Conservation (phyloP, 2,329 filamentous ascomycete species). For the Sclerotinia borealis region DNA sequence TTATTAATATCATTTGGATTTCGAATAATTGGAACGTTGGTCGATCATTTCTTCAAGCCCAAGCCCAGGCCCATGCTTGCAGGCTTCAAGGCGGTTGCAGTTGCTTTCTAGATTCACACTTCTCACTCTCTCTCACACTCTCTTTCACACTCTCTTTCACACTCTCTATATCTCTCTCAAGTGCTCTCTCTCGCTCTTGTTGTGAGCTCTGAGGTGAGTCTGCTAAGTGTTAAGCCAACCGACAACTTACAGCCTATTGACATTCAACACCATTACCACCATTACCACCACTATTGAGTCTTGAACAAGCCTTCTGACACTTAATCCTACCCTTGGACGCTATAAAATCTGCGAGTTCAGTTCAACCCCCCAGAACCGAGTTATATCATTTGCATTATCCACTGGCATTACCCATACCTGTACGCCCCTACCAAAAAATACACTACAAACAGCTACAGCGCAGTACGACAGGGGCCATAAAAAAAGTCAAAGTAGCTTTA, state of each 20-base stretch:
- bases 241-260: too few species aligned
- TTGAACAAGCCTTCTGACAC: not conserved
- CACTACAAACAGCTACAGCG: not conserved
- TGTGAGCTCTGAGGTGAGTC: too few species aligned
- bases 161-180: too few species aligned
- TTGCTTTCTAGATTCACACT: not conserved
- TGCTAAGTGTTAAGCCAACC: too few species aligned
- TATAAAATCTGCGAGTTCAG: not conserved
- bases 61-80: not conserved
- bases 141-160: not conserved
- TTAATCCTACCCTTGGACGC: not conserved
- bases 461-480: not conserved
- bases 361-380: not conserved
- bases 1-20: not conserved
- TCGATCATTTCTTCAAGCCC: conserved; percentile 4
- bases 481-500: conserved; percentile 10
- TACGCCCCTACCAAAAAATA: not conserved
- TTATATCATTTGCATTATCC: not conserved
- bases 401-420: not conserved
- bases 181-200: too few species aligned
- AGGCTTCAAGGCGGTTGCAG: not conserved
- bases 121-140: not conserved
- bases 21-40: not conserved
- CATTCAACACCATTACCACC: not conserved
- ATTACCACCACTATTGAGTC: not conserved